Base-by-base conservation (phyloP, 208 protist species). In the Crithidia expoeki region DNA sequence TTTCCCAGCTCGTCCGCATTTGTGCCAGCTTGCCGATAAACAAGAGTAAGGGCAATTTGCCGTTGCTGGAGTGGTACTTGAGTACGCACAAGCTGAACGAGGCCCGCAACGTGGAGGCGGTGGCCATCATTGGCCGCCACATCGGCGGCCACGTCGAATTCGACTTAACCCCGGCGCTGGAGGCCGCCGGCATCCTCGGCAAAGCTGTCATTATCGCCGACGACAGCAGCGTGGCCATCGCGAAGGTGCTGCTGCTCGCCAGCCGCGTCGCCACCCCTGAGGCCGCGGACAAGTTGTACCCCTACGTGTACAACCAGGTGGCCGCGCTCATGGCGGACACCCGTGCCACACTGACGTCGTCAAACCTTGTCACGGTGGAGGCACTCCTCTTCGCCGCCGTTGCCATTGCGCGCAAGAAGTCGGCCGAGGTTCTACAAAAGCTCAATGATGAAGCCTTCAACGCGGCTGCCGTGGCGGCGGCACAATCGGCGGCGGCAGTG, bases 311-410 rank as follows among this genome's bases (percentile, higher is more conserved):
- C 34, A 17, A 10, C 4, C 72, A 83, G 38, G 64, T 71, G 17
- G 50, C 32, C 0, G 59, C 62, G 21, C 42, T 77, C 44, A 58
- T 77, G 56, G 59, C 62, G 19, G 57, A 77, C 64, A 66, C 58
- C 32, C 56, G 30, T 23, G 63, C 23, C 49, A 75, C 74, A 16
- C 69, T 74, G 68, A 85, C 69, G 34, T 78, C 84, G 7, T 81
- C 75, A 2, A 89, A 92, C 69, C 70, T 93, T 12, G 79, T 81
- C 47, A 84, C 79, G 4, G 66, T 94, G 28, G 92, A 96, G 79
- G 84, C 83, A 14, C 46, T 96, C 3, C 77, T 96, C 19, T 81
- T 93, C 58, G 81, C 85, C n/a, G 63, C 83, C 30, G 79, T 84
- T 16, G 68, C 68, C 14, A 44, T 92, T n/a, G 80, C 83, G 1